Evolutionary conservation across 331 rosid species (phyloP).

Genomic region (Rhamnella rubrinervis): DNA sequence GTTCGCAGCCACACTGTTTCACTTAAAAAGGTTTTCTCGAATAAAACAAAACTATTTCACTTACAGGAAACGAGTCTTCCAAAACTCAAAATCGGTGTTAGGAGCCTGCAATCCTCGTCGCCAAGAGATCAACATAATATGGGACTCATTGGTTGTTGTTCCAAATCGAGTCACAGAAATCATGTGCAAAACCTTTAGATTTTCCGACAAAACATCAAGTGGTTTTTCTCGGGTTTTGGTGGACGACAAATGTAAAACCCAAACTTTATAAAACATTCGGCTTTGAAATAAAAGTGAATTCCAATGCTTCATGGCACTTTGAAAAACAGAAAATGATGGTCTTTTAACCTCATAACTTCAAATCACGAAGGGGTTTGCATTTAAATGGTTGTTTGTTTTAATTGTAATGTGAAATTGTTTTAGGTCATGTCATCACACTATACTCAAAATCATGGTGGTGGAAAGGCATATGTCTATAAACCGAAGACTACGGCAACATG

Average conservation of each 20-base stretch:
- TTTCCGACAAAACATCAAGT: conserved; percentile 15
- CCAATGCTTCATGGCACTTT: not conserved
- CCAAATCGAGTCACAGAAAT: conserved; percentile 64
- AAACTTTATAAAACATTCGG: not conserved
- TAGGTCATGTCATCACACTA: conserved; percentile 74
- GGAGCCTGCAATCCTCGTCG: conserved; percentile 78
- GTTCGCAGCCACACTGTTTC: no score
- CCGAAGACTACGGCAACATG: conserved; percentile 55
- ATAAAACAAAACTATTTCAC: conserved; percentile 33
- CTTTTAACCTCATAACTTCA: not conserved
- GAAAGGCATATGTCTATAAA: conserved; percentile 65
- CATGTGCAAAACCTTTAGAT: conserved; percentile 45
- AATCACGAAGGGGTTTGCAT: not conserved
- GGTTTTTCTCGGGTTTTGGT: conserved; percentile 19
- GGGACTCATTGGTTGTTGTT: conserved; percentile 42
- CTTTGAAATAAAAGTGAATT: not conserved
- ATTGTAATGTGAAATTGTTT: conserved; percentile 5
- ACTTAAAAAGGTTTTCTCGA: conserved; percentile 15
- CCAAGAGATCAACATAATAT: conserved; percentile 88
- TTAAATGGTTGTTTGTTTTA: not conserved
- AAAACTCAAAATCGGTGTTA: conserved; percentile 78
- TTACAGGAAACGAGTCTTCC: conserved; percentile 91
- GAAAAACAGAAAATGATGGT: not conserved
- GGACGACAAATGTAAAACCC: not conserved
- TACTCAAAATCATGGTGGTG: conserved; percentile 69